These are phyloP conservation scores for Knufia petricola DNA, from an alignment of 2,329 filamentous ascomycete species.

Conservation along the genomic window DNA sequence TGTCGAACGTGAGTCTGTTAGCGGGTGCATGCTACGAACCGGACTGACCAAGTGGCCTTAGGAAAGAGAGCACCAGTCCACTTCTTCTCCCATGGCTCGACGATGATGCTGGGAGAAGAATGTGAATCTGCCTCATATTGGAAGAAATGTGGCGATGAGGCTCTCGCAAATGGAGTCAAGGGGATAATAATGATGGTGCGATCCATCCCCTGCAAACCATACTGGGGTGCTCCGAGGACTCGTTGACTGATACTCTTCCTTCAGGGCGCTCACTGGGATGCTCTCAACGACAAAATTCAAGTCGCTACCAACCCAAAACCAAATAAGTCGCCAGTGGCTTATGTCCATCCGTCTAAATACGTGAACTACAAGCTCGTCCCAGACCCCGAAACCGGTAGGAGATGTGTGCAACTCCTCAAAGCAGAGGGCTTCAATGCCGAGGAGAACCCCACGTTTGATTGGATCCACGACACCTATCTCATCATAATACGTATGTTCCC, in stretches of 20 bases:
- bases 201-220: no score
- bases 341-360: constrained; percentile 58
- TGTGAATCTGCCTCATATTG: constrained; percentile 53
- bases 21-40: no score
- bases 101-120: constrained; percentile 62
- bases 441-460: constrained; percentile 51
- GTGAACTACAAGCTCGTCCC: constrained; percentile 51
- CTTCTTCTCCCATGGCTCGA: constrained; percentile 62
- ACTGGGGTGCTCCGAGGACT: neutral
- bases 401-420: constrained; percentile 42
- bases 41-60: no score
- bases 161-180: constrained; percentile 50
- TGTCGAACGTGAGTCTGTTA: no score
- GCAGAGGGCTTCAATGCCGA: constrained; percentile 45
- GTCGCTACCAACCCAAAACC: constrained; percentile 53
- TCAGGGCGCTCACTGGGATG: constrained; percentile 62
- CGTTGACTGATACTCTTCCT: no score
- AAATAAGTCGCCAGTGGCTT: constrained; percentile 54
- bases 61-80: constrained; percentile 54
- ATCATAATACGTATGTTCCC: constrained; percentile 64
- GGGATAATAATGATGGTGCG: constrained; percentile 60
- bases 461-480: constrained; percentile 64
- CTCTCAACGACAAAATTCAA: constrained; percentile 41
- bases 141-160: constrained; percentile 56
- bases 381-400: constrained; percentile 45